Conservation (phyloP, 2,329 filamentous ascomycete genomes). For the Magnaporthales sp. region DNA sequence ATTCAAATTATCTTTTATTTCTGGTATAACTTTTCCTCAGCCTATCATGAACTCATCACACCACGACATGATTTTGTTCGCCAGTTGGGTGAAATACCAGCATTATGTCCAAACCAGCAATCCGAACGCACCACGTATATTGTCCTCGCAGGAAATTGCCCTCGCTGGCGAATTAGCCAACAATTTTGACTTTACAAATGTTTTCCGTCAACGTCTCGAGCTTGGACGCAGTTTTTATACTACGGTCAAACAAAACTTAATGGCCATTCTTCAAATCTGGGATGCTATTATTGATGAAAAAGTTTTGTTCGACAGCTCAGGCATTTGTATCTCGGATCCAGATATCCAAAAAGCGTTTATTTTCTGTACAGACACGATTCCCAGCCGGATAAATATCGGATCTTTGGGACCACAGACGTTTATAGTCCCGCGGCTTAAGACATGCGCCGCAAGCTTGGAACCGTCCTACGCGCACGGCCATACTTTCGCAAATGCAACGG, state of each 20-base stretch:
- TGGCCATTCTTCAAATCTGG: neutral
- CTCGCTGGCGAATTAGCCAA: neutral
- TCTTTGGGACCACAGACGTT: neutral
- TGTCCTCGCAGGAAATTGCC: neutral
- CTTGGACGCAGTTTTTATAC: neutral
- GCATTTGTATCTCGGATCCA: neutral
- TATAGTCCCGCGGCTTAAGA: neutral
- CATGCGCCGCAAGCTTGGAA: neutral
- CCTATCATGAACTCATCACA: neutral
- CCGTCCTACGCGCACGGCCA: neutral
- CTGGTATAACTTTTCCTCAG: neutral
- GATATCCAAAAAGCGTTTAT: neutral
- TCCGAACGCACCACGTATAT: neutral
- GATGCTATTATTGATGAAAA: neutral
- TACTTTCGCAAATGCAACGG: too few relatives aligned
- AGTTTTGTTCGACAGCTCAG: neutral
- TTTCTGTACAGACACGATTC: neutral
- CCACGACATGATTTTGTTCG: too few relatives aligned
- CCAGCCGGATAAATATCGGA: neutral
- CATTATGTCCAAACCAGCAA: too few relatives aligned
- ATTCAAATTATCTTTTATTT: neutral
- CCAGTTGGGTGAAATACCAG: too few relatives aligned
- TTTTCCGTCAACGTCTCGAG: too few relatives aligned
- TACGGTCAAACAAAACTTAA: neutral
- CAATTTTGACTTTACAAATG: neutral